phyloP scores from a whole-genome alignment of 2,329 filamentous ascomycete genomes.

The Rutstroemia sp. region DNA sequence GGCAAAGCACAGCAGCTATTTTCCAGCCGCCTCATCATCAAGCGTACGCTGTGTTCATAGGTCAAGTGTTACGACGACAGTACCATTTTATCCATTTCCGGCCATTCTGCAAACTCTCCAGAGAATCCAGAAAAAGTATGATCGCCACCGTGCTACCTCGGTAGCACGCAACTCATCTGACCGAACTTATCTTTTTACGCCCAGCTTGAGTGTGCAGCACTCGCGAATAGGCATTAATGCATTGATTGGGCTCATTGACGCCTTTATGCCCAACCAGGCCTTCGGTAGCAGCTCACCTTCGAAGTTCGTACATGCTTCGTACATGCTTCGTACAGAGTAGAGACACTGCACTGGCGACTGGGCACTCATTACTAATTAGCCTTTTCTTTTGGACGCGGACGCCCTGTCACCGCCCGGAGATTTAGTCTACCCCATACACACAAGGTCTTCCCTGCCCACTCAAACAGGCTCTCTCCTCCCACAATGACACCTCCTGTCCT shows the following conservation, averaged over 20 bases:
- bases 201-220: neutral
- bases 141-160: neutral
- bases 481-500: neutral
- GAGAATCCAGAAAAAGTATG: neutral
- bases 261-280: constrained; percentile 7
- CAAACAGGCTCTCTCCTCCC: neutral
- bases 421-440: constrained; percentile 1
- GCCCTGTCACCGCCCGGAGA: constrained; percentile 5
- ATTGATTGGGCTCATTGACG: constrained; percentile 7
- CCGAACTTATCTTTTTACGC: neutral
- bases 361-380: neutral
- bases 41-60: neutral
- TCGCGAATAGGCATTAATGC: constrained; percentile 5
- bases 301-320: neutral
- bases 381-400: neutral
- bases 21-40: neutral
- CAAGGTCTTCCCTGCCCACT: constrained; percentile 1
- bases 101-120: neutral
- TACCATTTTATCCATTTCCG: neutral
- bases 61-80: neutral
- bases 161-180: neutral
- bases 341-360: neutral
- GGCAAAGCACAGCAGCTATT: neutral
- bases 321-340: too few species aligned
- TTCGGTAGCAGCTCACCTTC: neutral